Base-by-base conservation (phyloP, 768 basidiomycete genomes). In the Artomyces pyxidatus region DNA sequence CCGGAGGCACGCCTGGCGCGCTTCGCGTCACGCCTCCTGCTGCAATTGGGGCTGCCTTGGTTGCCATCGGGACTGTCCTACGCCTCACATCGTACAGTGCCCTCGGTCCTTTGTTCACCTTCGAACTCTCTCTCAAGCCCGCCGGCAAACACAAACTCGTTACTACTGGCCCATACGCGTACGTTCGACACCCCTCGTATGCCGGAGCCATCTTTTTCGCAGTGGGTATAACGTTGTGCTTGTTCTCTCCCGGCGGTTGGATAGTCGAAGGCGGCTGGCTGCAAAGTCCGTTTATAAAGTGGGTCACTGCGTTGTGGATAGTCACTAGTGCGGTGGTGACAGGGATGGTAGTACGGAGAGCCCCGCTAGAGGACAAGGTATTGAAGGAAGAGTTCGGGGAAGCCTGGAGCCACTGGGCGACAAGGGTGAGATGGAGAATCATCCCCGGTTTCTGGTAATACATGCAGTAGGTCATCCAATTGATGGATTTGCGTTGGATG, bases 161-260 rank as follows among this genome's bases (percentile, higher is more conserved):
- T 12, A 30, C 23, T 16, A 45, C 37, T 25, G 53, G 53, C 19
- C 50, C 53, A n/a, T 54, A 54, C 23, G 28, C 49, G 10, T 14
- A 45, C 10, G 53, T 51, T 11, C 53, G 53, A 4, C 53, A 54
- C 37, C 53, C 53, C n/a, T 38, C 42, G 17, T 54, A 54, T 37
- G 51, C 43, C 21, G 53, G 52, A 6, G 42, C 28, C 12, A 10
- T 26, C 25, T 22, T 47, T 32, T 19, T 14, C 19, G 39, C 22
- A 4, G 3, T 41, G 16, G 39, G 17, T 21, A 11, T 41, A 12
- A 11, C 11, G 16, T 12, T 41, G 39, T 19, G n/a, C 39, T 21
- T 19, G 11, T 41, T 19, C 39, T 41, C 39, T 21, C 5, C 5
- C 14, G 39, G 39, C 3, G 39, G 17, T 16, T 21, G 12, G 12